Conservation (phyloP, 2,329 filamentous ascomycete genomes). For the Sarocladium brachiariae region DNA sequence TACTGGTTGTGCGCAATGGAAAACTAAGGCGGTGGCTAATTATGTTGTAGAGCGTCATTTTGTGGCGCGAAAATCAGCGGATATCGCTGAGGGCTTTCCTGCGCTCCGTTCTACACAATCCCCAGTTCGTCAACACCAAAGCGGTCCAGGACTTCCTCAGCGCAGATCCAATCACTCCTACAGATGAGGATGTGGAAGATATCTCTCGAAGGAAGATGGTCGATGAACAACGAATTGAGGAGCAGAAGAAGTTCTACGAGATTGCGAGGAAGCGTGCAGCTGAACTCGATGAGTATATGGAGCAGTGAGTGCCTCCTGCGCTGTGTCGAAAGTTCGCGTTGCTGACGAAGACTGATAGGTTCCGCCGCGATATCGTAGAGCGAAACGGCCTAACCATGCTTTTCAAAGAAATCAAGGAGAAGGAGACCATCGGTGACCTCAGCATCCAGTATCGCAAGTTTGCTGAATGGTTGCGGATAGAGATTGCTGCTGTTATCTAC, state of each 20-base stretch:
- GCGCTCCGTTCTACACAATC: slow-evolving; percentile 77
- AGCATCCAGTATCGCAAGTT: slow-evolving; percentile 97
- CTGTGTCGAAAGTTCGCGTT: no score
- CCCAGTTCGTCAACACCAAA: slow-evolving; percentile 73
- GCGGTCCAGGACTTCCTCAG: slow-evolving; percentile 82
- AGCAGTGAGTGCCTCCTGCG: slow-evolving; percentile 52
- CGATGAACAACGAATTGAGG: slow-evolving; percentile 82
- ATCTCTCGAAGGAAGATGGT: slow-evolving; percentile 72
- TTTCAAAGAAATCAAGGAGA: slow-evolving; percentile 88
- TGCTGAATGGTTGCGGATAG: slow-evolving; percentile 94
- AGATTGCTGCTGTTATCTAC: slow-evolving; percentile 93
- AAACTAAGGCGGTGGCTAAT: slow-evolving; percentile 18
- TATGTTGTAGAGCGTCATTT: slow-evolving; percentile 41
- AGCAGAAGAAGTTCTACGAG: slow-evolving; percentile 92
- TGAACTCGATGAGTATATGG: slow-evolving; percentile 97
- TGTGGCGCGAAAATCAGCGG: slow-evolving; percentile 84
- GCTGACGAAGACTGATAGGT: slow-evolving; percentile 30
- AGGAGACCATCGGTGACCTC: slow-evolving; percentile 78
- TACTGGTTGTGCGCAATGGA: no score
- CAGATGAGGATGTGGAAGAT: slow-evolving; percentile 77
- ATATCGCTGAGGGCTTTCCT: slow-evolving; percentile 88
- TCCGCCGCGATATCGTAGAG: slow-evolving; percentile 61
- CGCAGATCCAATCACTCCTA: slow-evolving; percentile 62
- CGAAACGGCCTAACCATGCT: slow-evolving; percentile 82
- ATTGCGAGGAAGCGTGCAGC: slow-evolving; percentile 84